These are phyloP conservation scores for Geranium brycei DNA, from an alignment of 345 rosid genomes.

Conservation along the genomic window DNA sequence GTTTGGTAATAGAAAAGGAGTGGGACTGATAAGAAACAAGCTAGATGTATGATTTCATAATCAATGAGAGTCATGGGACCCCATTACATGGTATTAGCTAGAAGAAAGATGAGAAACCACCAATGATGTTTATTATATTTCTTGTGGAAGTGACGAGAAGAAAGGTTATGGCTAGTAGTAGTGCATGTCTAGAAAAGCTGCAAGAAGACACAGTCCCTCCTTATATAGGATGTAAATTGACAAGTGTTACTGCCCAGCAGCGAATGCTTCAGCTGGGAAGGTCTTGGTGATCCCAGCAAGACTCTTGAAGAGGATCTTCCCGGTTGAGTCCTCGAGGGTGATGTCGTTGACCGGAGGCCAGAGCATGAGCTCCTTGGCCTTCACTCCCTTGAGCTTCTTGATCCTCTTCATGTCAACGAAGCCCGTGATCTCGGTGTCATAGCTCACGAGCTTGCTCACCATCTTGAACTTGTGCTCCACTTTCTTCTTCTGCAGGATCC, in stretches of 20 bases:
- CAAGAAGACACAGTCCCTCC: too few species aligned
- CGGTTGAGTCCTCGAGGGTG: slow-evolving; percentile 26
- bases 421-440: slow-evolving; percentile 28
- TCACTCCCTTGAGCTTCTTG: slow-evolving; percentile 48
- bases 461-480: slow-evolving; percentile 34
- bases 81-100: too few species aligned
- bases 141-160: too few species aligned
- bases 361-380: slow-evolving; percentile 42
- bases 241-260: slow-evolving; percentile 25
- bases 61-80: too few species aligned
- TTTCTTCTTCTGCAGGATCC: slow-evolving; percentile 45
- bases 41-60: too few species aligned
- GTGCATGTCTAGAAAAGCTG: too few species aligned
- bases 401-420: slow-evolving; percentile 24
- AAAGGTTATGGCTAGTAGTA: too few species aligned
- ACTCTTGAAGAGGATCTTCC: slow-evolving; percentile 47
- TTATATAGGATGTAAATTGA: background rate
- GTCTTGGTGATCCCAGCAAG: slow-evolving; percentile 43
- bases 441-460: slow-evolving; percentile 41
- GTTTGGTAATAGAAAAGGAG: too few species aligned
- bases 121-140: too few species aligned
- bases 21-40: too few species aligned
- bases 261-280: slow-evolving; percentile 45
- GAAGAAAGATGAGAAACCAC: too few species aligned
- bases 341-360: slow-evolving; percentile 43